These are phyloP conservation scores for Saksenaea oblongispora DNA, from an alignment of 371 early-diverging fungal genomes.

Conservation along the genomic window DNA sequence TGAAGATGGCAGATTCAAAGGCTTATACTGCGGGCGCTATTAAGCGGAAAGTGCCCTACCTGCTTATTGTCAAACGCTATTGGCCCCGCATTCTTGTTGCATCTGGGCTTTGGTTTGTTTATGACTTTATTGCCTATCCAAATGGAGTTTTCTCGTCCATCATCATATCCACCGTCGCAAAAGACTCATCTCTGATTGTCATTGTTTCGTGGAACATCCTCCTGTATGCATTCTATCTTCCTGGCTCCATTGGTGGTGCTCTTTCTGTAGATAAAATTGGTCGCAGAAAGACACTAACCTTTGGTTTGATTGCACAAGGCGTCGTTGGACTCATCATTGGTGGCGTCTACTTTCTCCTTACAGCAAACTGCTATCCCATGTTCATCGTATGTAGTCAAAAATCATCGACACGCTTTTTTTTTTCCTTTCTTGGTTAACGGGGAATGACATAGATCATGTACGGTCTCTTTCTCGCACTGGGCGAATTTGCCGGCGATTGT, in stretches of 20 bases:
- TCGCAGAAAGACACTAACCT: constrained; percentile 51
- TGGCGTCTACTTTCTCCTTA: constrained; percentile 40
- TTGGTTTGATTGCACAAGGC: constrained; percentile 52
- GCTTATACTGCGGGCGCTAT: constrained; percentile 42
- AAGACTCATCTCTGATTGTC: constrained; percentile 41
- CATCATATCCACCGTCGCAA: constrained; percentile 45
- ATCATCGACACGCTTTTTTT: neutral
- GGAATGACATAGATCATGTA: constrained; percentile 38
- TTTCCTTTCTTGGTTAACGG: neutral
- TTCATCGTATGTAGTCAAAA: constrained; percentile 34
- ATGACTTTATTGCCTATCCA: constrained; percentile 60
- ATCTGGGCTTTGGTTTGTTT: constrained; percentile 60
- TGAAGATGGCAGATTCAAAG: constrained; percentile 54
- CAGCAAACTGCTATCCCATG: constrained; percentile 43
- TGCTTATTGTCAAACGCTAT: constrained; percentile 49
- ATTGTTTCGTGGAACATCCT: constrained; percentile 56
- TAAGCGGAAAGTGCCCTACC: constrained; percentile 51
- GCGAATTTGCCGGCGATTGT: constrained; percentile 58
- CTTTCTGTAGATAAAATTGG: constrained; percentile 51
- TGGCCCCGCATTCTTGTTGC: constrained; percentile 56
- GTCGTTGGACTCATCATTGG: constrained; percentile 58
- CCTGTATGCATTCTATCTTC: constrained; percentile 56
- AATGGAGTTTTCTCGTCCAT: constrained; percentile 52
- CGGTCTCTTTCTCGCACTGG: constrained; percentile 54
- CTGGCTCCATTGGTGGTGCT: constrained; percentile 54